A percentile compares a stretch with the other conserved stretches of the same genome.
These are phyloP conservation scores for Dothidotthia symphoricarpi DNA, from an alignment of 2,329 filamentous ascomycete genomes.

Conservation along the genomic window DNA sequence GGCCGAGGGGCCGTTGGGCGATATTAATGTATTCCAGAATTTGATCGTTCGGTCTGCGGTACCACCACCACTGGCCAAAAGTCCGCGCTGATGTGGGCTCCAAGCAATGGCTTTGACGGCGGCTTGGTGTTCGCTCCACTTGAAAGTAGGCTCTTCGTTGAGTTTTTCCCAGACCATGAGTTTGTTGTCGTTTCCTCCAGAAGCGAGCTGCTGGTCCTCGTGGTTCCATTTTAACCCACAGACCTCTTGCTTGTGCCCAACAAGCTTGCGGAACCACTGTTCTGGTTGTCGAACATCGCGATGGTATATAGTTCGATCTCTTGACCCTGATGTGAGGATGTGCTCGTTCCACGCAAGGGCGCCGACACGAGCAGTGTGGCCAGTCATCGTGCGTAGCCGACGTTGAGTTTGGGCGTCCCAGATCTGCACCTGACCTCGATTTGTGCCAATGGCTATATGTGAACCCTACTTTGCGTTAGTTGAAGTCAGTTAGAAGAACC, in stretches of 20 bases:
- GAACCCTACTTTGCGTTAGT: constrained; percentile 60
- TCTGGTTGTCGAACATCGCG: constrained; percentile 91
- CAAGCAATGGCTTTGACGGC: constrained; percentile 97
- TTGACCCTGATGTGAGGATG: constrained; percentile 90
- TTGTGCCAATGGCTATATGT: constrained; percentile 91
- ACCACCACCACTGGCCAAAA: constrained; percentile 93
- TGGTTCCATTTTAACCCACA: constrained; percentile 97
- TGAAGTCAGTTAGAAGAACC: neutral
- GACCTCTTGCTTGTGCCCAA: constrained; percentile 96
- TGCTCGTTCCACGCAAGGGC: constrained; percentile 97
- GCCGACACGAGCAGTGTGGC: constrained; percentile 88
- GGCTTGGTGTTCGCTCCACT: constrained; percentile 91
- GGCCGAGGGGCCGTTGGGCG: constrained; percentile 50
- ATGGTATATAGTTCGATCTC: constrained; percentile 91
- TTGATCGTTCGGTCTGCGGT: constrained; percentile 96
- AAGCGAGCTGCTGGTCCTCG: constrained; percentile 90
- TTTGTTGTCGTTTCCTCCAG: constrained; percentile 97
- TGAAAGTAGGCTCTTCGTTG: constrained; percentile 86
- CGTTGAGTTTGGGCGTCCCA: constrained; percentile 91
- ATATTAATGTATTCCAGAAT: constrained; percentile 94
- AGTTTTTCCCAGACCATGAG: constrained; percentile 98
- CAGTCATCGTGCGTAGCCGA: constrained; percentile 90
- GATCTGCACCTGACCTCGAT: constrained; percentile 92
- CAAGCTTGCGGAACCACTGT: constrained; percentile 81
- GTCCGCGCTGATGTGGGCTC: constrained; percentile 91